These are phyloP conservation scores for Fusarium drepaniforme DNA, from an alignment of 2,329 filamentous ascomycete species.

Conservation along the genomic window DNA sequence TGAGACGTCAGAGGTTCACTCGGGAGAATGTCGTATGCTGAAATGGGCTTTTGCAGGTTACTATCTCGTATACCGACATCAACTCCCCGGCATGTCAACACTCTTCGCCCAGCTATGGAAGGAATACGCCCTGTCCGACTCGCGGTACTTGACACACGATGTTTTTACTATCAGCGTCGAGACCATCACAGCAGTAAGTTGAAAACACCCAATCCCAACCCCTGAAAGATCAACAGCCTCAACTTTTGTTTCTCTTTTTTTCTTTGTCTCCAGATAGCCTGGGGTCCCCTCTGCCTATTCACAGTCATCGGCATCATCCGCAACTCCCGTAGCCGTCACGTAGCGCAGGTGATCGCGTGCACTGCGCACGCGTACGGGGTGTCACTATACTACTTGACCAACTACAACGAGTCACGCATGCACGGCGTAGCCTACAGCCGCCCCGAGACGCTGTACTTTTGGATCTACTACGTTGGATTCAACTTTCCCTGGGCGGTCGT, in stretches of 20 bases:
- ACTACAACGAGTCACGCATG: constrained; percentile 60
- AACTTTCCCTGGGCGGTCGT: constrained; percentile 72
- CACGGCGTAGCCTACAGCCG: constrained; percentile 64
- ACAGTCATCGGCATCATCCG: constrained; percentile 60
- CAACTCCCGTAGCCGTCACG: constrained; percentile 60
- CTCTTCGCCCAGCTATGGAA: constrained; percentile 92
- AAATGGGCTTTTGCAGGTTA: constrained; percentile 66
- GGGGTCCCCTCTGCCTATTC: constrained; percentile 70
- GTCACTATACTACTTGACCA: constrained; percentile 72
- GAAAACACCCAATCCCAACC: neutral
- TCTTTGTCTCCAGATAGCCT: constrained; percentile 56
- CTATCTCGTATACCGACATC: constrained; percentile 77
- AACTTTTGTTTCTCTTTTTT: constrained; percentile 7
- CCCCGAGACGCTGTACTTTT: constrained; percentile 72
- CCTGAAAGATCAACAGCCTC: neutral
- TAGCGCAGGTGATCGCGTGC: constrained; percentile 64
- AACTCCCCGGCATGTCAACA: constrained; percentile 75
- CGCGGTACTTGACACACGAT: constrained; percentile 85
- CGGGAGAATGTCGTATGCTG: neutral
- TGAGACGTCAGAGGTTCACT: constrained; percentile 41
- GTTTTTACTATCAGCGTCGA: constrained; percentile 91
- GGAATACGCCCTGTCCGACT: constrained; percentile 89
- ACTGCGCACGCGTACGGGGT: constrained; percentile 71
- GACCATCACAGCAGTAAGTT: constrained; percentile 69
- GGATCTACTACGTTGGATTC: constrained; percentile 72